These are phyloP conservation scores for Colletotrichum liriopes DNA, from an alignment of 2,329 filamentous ascomycete species.

Conservation along the genomic window DNA sequence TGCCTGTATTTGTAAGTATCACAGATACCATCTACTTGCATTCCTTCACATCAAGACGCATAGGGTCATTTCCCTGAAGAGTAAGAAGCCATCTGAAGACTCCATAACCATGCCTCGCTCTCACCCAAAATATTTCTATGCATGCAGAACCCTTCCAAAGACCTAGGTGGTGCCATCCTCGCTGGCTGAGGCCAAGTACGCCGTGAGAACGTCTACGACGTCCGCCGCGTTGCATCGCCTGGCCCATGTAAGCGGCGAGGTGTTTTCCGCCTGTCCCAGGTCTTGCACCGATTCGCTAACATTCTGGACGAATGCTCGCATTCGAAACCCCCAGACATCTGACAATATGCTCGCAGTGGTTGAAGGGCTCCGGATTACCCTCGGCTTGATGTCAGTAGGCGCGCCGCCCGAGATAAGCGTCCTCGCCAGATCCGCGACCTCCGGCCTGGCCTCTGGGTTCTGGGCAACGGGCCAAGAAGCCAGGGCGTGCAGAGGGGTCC, in stretches of 20 bases:
- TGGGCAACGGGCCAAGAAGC: slow-evolving; percentile 19
- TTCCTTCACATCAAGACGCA: too few relatives aligned
- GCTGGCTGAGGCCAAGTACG: not conserved
- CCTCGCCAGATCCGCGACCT: not conserved
- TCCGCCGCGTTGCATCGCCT: not conserved
- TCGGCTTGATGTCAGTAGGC: not conserved
- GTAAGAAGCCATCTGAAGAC: not conserved
- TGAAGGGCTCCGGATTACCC: not conserved
- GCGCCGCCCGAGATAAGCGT: not conserved
- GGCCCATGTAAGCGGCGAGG: slow-evolving; percentile 1
- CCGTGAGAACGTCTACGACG: not conserved
- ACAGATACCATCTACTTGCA: too few relatives aligned
- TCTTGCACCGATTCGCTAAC: not conserved
- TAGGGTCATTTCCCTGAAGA: too few relatives aligned
- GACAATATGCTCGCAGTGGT: not conserved
- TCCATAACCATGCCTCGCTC: not conserved
- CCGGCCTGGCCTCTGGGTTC: not conserved
- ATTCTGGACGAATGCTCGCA: not conserved
- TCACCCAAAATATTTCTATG: not conserved
- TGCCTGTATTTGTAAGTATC: too few relatives aligned
- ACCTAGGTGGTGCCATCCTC: too few relatives aligned
- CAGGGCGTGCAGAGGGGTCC: slow-evolving; percentile 48
- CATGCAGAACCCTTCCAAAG: too few relatives aligned
- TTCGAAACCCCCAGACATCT: not conserved
- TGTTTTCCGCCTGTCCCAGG: not conserved